phyloP scores from a whole-genome alignment of 1,284 basidiomycete genomes.

The Mycosarcoma maydis region DNA sequence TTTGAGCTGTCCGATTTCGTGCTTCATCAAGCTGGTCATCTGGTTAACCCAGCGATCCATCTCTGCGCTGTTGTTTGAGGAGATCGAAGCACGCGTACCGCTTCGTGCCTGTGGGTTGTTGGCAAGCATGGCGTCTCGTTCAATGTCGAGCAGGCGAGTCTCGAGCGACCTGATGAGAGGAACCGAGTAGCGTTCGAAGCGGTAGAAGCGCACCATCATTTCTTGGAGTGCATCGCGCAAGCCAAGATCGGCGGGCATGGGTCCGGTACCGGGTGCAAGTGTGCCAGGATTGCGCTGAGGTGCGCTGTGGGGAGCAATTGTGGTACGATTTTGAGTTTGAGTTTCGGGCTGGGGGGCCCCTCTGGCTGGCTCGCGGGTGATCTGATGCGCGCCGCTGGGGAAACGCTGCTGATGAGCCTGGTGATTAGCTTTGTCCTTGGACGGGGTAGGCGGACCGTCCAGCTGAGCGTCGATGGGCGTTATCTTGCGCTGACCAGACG shows the following conservation, averaged over 20 bases:
- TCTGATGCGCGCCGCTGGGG: constrained; percentile 39
- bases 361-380: constrained; percentile 22
- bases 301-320: background rate
- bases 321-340: background rate
- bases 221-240: constrained; percentile 61
- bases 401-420: constrained; percentile 18
- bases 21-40: constrained; percentile 64
- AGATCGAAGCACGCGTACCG: constrained; percentile 4
- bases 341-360: background rate
- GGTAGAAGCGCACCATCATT: constrained; percentile 66
- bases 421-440: constrained; percentile 7
- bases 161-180: constrained; percentile 63
- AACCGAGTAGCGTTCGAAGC: constrained; percentile 65
- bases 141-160: constrained; percentile 60
- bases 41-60: constrained; percentile 63
- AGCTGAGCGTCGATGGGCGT: constrained; percentile 1
- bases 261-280: constrained; percentile 48
- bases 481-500: background rate
- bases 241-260: constrained; percentile 50
- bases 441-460: constrained; percentile 23
- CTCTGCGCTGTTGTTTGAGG: constrained; percentile 37
- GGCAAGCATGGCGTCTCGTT: constrained; percentile 62
- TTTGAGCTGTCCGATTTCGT: constrained; percentile 63
- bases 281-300: constrained; percentile 12
- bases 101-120: constrained; percentile 25